Percentiles rank a stretch among this genome's conserved stretches.
phyloP scores from a whole-genome alignment of 805 yeast genomes.

The Jamesozyma piceae region DNA sequence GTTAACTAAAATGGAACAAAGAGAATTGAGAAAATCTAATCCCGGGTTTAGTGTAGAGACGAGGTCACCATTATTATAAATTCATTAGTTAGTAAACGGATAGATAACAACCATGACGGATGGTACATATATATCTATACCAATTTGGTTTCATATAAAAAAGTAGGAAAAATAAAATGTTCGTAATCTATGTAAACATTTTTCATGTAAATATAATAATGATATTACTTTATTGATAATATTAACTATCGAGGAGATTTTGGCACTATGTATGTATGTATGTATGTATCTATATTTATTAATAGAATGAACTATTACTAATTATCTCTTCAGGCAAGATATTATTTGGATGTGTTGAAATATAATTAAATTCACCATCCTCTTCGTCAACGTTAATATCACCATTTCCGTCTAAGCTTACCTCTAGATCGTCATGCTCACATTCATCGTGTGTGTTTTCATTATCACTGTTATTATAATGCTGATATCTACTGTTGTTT shows the following conservation, averaged over 20 bases:
- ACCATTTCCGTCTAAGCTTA: no score
- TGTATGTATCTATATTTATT: no score
- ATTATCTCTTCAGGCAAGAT: conserved; percentile 15
- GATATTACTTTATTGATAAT: no score
- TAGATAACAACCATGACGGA: no score
- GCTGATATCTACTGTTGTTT: background rate
- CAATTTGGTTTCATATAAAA: no score
- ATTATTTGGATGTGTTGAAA: conserved; percentile 5
- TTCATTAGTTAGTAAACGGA: no score
- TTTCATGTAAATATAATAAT: no score
- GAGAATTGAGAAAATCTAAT: conserved; percentile 46
- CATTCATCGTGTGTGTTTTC: conserved; percentile 1
- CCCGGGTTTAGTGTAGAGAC: conserved; percentile 54
- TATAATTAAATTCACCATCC: background rate
- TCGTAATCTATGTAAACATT: no score
- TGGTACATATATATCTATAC: no score
- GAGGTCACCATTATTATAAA: conserved; percentile 5
- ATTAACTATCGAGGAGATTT: no score
- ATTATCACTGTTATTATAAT: conserved; percentile 1
- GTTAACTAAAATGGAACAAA: conserved; percentile 43
- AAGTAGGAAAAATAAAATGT: no score
- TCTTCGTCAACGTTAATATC: background rate
- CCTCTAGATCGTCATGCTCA: background rate
- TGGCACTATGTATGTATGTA: no score
- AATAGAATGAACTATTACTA: background rate